These are phyloP conservation scores for Penicillium malachiteum DNA, from an alignment of 495 filamentous ascomycete genomes.

Conservation along the genomic window DNA sequence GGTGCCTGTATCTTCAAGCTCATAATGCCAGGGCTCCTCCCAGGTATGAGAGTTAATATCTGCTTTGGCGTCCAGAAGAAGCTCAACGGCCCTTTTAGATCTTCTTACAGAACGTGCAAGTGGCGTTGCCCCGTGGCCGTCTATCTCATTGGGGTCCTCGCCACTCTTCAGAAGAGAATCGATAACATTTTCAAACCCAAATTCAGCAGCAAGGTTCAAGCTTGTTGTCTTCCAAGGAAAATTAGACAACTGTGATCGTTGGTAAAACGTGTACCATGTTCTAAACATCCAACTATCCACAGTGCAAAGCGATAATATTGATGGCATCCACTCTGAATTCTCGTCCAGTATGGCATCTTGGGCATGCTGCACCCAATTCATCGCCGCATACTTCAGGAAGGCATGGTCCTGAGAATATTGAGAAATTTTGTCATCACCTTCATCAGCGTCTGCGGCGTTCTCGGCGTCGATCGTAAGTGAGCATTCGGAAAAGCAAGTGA, in stretches of 20 bases:
- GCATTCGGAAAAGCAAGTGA: conserved; percentile 3
- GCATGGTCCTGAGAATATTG: conserved; percentile 2
- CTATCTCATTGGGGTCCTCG: conserved; percentile 6
- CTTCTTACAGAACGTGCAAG: conserved; percentile 4
- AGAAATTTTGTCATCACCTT: neutral
- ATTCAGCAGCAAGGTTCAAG: conserved; percentile 4
- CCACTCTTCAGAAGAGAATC: conserved; percentile 6
- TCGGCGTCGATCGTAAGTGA: conserved; percentile 2
- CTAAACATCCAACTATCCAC: neutral
- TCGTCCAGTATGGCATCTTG: neutral
- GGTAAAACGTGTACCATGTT: conserved; percentile 10
- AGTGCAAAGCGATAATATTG: conserved; percentile 5
- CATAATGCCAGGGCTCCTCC: conserved; percentile 4
- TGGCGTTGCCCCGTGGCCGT: conserved; percentile 5
- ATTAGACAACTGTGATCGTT: neutral
- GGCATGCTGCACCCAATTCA: neutral
- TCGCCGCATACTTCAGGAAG: conserved; percentile 3
- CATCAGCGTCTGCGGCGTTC: neutral
- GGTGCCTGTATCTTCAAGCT: neutral
- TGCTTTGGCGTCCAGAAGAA: conserved; percentile 8
- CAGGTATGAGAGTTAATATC: conserved; percentile 4
- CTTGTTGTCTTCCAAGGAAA: conserved; percentile 6
- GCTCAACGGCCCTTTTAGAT: conserved; percentile 5
- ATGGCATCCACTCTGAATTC: conserved; percentile 1
- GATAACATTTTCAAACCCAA: conserved; percentile 3